Conservation (phyloP, 2,329 filamentous ascomycete species). For the Metarhizium guizhouense region DNA sequence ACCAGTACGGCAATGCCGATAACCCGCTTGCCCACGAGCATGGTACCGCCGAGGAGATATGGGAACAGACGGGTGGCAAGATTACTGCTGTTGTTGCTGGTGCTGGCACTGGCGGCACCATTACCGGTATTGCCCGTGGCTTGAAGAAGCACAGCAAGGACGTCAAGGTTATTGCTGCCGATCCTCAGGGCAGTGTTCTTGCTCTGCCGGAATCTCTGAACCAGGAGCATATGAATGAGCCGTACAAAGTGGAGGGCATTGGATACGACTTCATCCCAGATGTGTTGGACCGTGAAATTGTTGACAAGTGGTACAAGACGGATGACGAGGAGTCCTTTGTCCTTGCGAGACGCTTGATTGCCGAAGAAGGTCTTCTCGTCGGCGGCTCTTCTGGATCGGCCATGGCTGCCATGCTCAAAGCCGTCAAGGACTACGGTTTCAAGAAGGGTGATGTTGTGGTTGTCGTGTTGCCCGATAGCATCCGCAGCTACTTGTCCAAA, state of each 20-base stretch:
- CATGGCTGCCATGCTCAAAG: constrained; percentile 71
- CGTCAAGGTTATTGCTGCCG: constrained; percentile 84
- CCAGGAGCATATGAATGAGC: constrained; percentile 66
- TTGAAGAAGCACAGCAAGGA: constrained; percentile 78
- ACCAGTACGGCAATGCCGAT: constrained; percentile 87
- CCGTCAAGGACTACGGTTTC: constrained; percentile 67
- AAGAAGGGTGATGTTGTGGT: constrained; percentile 81
- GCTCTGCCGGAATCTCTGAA: constrained; percentile 76
- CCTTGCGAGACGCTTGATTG: constrained; percentile 81
- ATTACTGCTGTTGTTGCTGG: constrained; percentile 81
- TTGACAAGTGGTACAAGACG: constrained; percentile 98
- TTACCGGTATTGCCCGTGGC: constrained; percentile 79
- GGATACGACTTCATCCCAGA: constrained; percentile 98
- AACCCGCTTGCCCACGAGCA: constrained; percentile 91
- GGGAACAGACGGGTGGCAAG: constrained; percentile 77
- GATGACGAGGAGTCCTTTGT: constrained; percentile 85
- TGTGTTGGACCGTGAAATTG: constrained; percentile 68
- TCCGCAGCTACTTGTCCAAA: constrained; percentile 94
- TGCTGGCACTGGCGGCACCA: constrained; percentile 90
- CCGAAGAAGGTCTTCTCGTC: constrained; percentile 88
- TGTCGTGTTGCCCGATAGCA: constrained; percentile 88
- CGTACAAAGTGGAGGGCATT: constrained; percentile 97
- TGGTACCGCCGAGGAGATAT: constrained; percentile 94
- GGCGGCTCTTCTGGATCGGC: constrained; percentile 92
- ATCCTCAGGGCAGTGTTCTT: constrained; percentile 86